These are phyloP conservation scores for Sugiyamaella paludigena DNA, from an alignment of 1,139 yeast genomes.

Conservation along the genomic window DNA sequence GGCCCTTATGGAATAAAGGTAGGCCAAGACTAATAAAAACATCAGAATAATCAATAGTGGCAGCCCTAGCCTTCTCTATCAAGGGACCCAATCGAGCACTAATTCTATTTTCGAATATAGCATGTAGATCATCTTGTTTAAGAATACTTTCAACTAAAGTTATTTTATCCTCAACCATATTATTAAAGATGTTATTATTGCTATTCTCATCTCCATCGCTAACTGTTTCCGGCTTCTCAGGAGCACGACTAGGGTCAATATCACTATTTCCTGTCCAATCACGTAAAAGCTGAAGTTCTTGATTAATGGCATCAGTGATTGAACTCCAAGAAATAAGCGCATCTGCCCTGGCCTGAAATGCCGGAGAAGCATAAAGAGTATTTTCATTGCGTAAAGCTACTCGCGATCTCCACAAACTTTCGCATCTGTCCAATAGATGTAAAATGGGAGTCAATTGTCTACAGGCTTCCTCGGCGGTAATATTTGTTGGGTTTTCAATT, in stretches of 20 bases:
- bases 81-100: slow-evolving; percentile 62
- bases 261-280: slow-evolving; percentile 82
- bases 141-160: slow-evolving; percentile 81
- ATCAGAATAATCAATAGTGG: slow-evolving; percentile 62
- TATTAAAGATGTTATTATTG: slow-evolving; percentile 4
- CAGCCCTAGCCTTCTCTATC: slow-evolving; percentile 74
- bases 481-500: slow-evolving; percentile 35
- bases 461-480: slow-evolving; percentile 36
- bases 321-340: slow-evolving; percentile 85
- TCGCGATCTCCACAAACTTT: slow-evolving; percentile 75
- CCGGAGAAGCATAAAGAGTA: slow-evolving; percentile 64
- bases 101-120: slow-evolving; percentile 57
- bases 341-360: slow-evolving; percentile 64
- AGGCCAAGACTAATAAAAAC: slow-evolving; percentile 67
- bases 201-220: slow-evolving; percentile 23
- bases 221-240: slow-evolving; percentile 21
- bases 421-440: slow-evolving; percentile 63
- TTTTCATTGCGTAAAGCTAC: slow-evolving; percentile 78
- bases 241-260: slow-evolving; percentile 52
- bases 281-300: slow-evolving; percentile 55
- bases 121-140: slow-evolving; percentile 80
- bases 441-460: slow-evolving; percentile 57
- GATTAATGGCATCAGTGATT: slow-evolving; percentile 64
- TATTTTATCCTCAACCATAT: slow-evolving; percentile 22
- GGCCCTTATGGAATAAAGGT: slow-evolving; percentile 68